phyloP scores from a whole-genome alignment of 805 yeast species.

The Lachancea cidri region DNA sequence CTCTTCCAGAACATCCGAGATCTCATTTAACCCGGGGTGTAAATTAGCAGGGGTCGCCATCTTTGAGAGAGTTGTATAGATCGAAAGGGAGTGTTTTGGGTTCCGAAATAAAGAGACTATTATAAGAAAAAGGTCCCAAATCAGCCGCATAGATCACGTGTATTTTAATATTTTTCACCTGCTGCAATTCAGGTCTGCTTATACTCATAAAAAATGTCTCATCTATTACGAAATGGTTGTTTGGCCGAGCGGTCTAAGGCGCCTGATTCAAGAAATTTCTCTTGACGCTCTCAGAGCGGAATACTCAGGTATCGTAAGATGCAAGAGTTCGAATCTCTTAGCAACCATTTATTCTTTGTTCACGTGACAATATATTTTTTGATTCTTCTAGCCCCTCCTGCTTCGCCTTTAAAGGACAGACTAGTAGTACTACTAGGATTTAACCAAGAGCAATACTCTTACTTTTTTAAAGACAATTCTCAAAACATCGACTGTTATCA shows the following conservation, averaged over 20 bases:
- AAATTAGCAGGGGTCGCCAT: slow-evolving; percentile 40
- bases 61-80: background rate
- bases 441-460: too few relatives aligned
- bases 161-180: too few relatives aligned
- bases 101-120: background rate
- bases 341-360: slow-evolving; percentile 26
- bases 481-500: background rate
- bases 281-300: slow-evolving; percentile 14
- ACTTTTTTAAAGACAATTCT: too few relatives aligned
- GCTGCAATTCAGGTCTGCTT: too few relatives aligned
- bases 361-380: too few relatives aligned
- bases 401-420: too few relatives aligned
- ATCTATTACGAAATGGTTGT: slow-evolving; percentile 19
- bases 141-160: too few relatives aligned
- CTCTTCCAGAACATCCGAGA: slow-evolving; percentile 86
- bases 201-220: background rate
- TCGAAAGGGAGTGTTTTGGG: background rate
- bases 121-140: too few relatives aligned
- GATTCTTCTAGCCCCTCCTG: too few relatives aligned
- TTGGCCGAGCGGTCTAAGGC: slow-evolving; percentile 36
- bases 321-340: slow-evolving; percentile 35
- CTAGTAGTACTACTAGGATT: too few relatives aligned
- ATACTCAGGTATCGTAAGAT: slow-evolving; percentile 33
- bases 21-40: slow-evolving; percentile 86
- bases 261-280: slow-evolving; percentile 30